These are phyloP conservation scores for Xylaria sp. DNA, from an alignment of 2,329 filamentous ascomycete genomes.

Conservation along the genomic window DNA sequence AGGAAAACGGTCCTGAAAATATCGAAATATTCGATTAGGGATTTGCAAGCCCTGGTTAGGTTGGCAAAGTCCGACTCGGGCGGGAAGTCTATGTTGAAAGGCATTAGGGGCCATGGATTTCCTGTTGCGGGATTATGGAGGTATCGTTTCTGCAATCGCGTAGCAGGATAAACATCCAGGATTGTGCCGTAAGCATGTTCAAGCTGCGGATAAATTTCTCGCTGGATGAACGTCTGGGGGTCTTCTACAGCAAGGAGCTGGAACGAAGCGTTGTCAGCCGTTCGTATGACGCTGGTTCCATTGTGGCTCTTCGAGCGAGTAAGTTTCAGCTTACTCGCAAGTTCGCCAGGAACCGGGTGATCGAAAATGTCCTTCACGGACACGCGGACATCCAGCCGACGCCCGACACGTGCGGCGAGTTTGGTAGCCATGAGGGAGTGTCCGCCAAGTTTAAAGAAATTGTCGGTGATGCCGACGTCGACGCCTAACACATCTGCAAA, in stretches of 20 bases:
- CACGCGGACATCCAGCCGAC: slow-evolving; percentile 21
- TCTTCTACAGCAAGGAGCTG: slow-evolving; percentile 25
- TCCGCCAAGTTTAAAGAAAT: slow-evolving; percentile 32
- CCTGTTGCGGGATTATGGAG: slow-evolving; percentile 24
- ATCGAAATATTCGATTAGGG: slow-evolving; percentile 27
- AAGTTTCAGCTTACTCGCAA: slow-evolving; percentile 24
- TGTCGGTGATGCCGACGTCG: slow-evolving; percentile 28
- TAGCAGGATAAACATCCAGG: slow-evolving; percentile 29
- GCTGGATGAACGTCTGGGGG: slow-evolving; percentile 19
- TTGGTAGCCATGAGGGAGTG: slow-evolving; percentile 32
- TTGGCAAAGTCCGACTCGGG: slow-evolving; percentile 17
- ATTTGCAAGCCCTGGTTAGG: slow-evolving; percentile 23
- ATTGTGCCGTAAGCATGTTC: slow-evolving; percentile 10
- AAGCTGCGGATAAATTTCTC: slow-evolving; percentile 23
- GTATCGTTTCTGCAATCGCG: slow-evolving; percentile 27
- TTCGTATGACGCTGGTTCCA: slow-evolving; percentile 12
- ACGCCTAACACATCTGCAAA: slow-evolving; percentile 27
- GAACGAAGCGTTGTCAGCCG: slow-evolving; percentile 18
- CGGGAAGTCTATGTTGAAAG: slow-evolving; percentile 31
- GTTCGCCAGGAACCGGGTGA: slow-evolving; percentile 22
- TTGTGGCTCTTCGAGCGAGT: slow-evolving; percentile 3
- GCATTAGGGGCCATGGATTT: slow-evolving; percentile 18
- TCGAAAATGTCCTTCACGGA: slow-evolving; percentile 31
- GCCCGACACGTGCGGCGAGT: slow-evolving; percentile 28
- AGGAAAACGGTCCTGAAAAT: slow-evolving; percentile 32